Conservation (phyloP, 225 moss, liverwort and hornwort genomes). For the Polytrichum commune region DNA sequence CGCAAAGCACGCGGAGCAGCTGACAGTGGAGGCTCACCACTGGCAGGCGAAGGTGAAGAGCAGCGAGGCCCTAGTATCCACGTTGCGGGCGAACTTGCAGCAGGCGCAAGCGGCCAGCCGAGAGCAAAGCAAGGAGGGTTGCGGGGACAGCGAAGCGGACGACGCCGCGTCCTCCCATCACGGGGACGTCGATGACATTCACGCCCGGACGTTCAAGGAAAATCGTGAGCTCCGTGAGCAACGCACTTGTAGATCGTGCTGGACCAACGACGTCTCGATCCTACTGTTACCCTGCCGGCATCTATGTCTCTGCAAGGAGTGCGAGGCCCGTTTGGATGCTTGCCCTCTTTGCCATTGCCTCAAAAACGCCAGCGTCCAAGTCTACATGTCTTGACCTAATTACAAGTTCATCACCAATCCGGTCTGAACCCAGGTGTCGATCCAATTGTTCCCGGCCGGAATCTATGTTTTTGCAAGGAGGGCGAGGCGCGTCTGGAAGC, state of each 20-base stretch:
- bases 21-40: constrained; percentile 44
- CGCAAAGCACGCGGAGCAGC: constrained; percentile 51
- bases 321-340: constrained; percentile 43
- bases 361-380: constrained; percentile 65
- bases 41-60: constrained; percentile 47
- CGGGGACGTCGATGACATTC: constrained; percentile 45
- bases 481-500: constrained; percentile 46
- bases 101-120: constrained; percentile 56
- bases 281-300: constrained; percentile 67
- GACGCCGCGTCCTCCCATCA: constrained; percentile 68
- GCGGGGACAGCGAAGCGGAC: constrained; percentile 68
- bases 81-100: constrained; percentile 44
- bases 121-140: constrained; percentile 67
- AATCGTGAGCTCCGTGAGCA: constrained; percentile 61
- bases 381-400: constrained; percentile 53
- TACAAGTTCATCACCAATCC: too few relatives aligned
- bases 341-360: constrained; percentile 56
- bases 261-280: constrained; percentile 59
- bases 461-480: constrained; percentile 61
- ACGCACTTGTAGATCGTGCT: constrained; percentile 53
- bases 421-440: constrained; percentile 29
- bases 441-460: constrained; percentile 60
- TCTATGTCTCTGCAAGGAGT: constrained; percentile 67
- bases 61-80: constrained; percentile 30
- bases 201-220: constrained; percentile 43